phyloP scores from a whole-genome alignment of 257 asterid genomes.

The Thymus mandschuricus region DNA sequence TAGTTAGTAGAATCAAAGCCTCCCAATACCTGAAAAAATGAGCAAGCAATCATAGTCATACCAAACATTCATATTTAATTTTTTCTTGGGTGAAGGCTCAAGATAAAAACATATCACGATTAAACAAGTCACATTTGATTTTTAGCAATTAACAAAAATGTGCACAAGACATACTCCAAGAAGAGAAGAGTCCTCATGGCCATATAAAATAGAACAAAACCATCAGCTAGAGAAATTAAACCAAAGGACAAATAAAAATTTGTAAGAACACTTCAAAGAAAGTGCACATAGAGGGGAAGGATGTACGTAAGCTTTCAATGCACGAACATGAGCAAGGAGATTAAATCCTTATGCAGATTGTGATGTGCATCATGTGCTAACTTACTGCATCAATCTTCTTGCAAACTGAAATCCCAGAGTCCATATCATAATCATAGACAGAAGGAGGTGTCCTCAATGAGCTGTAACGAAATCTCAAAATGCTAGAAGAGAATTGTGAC shows the following conservation, averaged over 20 bases:
- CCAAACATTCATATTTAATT: not conserved
- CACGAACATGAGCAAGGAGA: slow-evolving; percentile 12
- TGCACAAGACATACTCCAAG: not conserved
- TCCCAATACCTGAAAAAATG: slow-evolving; percentile 70
- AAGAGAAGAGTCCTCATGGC: not conserved
- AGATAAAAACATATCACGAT: not conserved
- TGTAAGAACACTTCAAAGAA: slow-evolving; percentile 6
- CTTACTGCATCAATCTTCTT: slow-evolving; percentile 86
- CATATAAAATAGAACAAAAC: too few relatives aligned
- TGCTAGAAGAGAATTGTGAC: slow-evolving; percentile 74
- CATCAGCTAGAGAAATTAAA: too few relatives aligned
- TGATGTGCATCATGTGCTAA: slow-evolving; percentile 21
- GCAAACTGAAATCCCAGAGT: slow-evolving; percentile 75
- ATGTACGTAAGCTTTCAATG: slow-evolving; percentile 21
- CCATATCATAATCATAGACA: slow-evolving; percentile 90
- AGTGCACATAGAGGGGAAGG: slow-evolving; percentile 21
- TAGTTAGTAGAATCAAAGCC: slow-evolving; percentile 83
- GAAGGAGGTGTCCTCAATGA: slow-evolving; percentile 89
- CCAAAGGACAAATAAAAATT: not conserved
- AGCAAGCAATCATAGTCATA: slow-evolving; percentile 18
- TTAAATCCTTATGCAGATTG: slow-evolving; percentile 18
- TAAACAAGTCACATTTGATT: not conserved
- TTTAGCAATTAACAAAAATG: not conserved
- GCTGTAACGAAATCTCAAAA: slow-evolving; percentile 74
- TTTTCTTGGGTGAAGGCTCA: slow-evolving; percentile 8